Evolutionary conservation across 2,329 filamentous ascomycete species (phyloP).

Genomic region (Diaporthe batatas): DNA sequence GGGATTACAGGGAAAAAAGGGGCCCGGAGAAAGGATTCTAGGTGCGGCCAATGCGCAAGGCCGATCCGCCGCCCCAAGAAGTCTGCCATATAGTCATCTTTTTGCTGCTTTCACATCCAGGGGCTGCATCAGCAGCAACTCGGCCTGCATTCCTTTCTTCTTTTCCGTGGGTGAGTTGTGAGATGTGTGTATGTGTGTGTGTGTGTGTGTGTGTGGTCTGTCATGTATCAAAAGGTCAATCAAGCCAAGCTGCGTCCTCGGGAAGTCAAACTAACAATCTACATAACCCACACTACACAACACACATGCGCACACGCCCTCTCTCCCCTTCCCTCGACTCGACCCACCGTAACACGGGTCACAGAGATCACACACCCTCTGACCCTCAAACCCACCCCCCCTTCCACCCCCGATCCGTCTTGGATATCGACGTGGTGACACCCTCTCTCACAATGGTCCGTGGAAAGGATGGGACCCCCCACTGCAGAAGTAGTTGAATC

Average conservation of each 20-base stretch:
- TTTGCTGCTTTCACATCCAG: conserved; percentile 8
- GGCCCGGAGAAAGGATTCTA: conserved; percentile 23
- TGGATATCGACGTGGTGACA: conserved; percentile 11
- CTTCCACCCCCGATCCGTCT: background rate
- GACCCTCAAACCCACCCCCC: background rate
- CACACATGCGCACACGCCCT: background rate
- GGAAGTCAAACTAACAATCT: background rate
- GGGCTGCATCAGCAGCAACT: no score
- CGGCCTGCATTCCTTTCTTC: background rate
- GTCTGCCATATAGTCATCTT: background rate
- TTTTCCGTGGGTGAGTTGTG: background rate
- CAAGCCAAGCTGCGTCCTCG: conserved; percentile 6
- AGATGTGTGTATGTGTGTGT: background rate
- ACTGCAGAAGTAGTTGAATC: background rate
- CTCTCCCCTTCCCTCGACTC: no score
- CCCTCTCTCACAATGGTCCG: no score
- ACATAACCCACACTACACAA: background rate
- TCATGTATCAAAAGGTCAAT: background rate
- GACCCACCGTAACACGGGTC: background rate
- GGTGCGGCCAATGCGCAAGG: conserved; percentile 28
- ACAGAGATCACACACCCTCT: conserved; percentile 28
- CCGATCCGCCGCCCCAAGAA: conserved; percentile 12
- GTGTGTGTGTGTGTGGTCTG: background rate
- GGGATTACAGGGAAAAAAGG: background rate
- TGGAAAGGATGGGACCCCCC: no score